Percentiles rank a stretch among this genome's conserved stretches.
phyloP scores from a whole-genome alignment of 768 basidiomycete species.

The Boletus reticuloceps region DNA sequence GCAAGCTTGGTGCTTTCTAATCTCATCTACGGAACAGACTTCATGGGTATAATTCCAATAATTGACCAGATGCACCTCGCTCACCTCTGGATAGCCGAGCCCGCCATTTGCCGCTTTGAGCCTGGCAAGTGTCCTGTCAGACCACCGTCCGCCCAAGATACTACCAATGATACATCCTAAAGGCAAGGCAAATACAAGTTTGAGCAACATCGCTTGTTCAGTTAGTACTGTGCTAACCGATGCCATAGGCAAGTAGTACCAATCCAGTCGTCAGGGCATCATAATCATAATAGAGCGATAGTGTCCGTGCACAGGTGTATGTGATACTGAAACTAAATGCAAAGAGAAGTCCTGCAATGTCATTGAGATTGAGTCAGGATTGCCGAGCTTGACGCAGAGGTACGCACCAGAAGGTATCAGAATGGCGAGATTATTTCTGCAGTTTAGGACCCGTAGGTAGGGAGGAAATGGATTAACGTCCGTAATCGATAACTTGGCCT shows the following conservation, averaged over 20 bases:
- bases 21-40: slow-evolving; percentile 53
- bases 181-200: not conserved
- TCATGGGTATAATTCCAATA: not conserved
- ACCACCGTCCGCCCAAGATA: slow-evolving; percentile 60
- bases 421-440: slow-evolving; percentile 66
- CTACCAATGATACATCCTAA: slow-evolving; percentile 51
- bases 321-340: slow-evolving; percentile 66
- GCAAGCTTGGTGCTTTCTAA: slow-evolving; percentile 61
- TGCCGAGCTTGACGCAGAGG: not conserved
- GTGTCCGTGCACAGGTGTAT: slow-evolving; percentile 75
- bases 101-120: slow-evolving; percentile 50
- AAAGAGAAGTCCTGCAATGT: slow-evolving; percentile 57
- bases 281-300: slow-evolving; percentile 64
- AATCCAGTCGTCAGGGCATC: slow-evolving; percentile 73
- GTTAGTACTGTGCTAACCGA: slow-evolving; percentile 41
- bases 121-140: slow-evolving; percentile 47
- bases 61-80: not conserved
- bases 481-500: slow-evolving; percentile 54
- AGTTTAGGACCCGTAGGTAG: slow-evolving; percentile 53
- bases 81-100: slow-evolving; percentile 61
- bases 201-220: not conserved
- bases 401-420: slow-evolving; percentile 38
- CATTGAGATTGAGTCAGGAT: not conserved
- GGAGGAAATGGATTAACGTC: slow-evolving; percentile 77
- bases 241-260: slow-evolving; percentile 71